phyloP scores from a whole-genome alignment of 441 rosid species.

The Gossypium gossypioides region DNA sequence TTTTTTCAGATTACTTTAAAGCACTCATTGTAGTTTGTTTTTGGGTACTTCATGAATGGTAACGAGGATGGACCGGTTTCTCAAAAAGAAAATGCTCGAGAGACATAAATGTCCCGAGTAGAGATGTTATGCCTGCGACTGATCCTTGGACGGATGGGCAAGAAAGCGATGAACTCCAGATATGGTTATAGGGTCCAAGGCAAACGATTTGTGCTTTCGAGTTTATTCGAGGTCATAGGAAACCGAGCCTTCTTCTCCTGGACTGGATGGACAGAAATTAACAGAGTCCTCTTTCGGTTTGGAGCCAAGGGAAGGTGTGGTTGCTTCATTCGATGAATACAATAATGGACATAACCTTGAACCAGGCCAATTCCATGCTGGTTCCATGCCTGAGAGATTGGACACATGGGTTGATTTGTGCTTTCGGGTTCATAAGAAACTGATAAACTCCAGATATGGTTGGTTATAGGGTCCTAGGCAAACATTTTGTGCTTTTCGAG shows the following conservation, averaged over 20 bases:
- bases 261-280: slow-evolving; percentile 19
- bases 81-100: slow-evolving; percentile 26
- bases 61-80: slow-evolving; percentile 18
- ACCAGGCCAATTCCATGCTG: slow-evolving; percentile 24
- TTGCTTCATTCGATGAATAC: slow-evolving; percentile 28
- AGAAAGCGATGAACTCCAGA: slow-evolving; percentile 26
- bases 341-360: slow-evolving; percentile 27
- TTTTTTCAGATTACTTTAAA: neutral
- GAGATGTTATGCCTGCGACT: slow-evolving; percentile 38
- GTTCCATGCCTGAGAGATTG: slow-evolving; percentile 33
- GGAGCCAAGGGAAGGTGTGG: slow-evolving; percentile 18
- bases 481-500: too few species aligned
- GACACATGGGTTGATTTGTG: slow-evolving; percentile 81
- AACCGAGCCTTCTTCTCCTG: slow-evolving; percentile 14
- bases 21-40: neutral
- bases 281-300: slow-evolving; percentile 3
- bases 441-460: slow-evolving; percentile 21
- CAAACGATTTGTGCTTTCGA: too few species aligned
- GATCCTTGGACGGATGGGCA: slow-evolving; percentile 83
- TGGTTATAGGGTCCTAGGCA: slow-evolving; percentile 14
- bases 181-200: slow-evolving; percentile 19
- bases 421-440: slow-evolving; percentile 43
- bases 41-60: slow-evolving; percentile 4
- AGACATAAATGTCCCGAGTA: slow-evolving; percentile 12
- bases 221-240: too few species aligned